Conservation (phyloP, 2,329 filamentous ascomycete genomes). For the Fusarium nygamai region DNA sequence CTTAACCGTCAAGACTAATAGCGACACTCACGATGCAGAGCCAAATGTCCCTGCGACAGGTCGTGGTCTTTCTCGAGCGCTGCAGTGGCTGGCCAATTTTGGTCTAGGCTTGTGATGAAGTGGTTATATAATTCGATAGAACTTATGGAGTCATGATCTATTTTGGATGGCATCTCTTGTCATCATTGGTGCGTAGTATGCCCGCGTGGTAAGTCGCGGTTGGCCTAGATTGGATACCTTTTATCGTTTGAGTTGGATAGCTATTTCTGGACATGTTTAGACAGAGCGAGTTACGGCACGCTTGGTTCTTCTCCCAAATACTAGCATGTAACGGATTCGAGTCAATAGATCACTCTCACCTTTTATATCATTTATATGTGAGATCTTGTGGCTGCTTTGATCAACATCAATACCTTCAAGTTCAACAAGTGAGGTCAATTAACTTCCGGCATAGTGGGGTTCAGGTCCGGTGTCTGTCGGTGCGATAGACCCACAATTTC, state of each 20-base stretch:
- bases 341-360: accelerated
- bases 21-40: accelerated
- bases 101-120: not conserved
- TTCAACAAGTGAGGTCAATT: not conserved
- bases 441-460: not conserved
- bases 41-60: no score
- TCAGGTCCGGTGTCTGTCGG: not conserved
- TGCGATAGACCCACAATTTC: not conserved
- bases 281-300: no score
- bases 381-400: accelerated
- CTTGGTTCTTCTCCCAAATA: no score
- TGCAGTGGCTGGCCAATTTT: not conserved
- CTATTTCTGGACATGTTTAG: not conserved
- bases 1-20: accelerated
- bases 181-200: accelerated
- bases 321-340: accelerated
- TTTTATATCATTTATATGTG: accelerated
- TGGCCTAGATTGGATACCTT: not conserved
- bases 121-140: not conserved
- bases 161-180: accelerated
- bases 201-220: accelerated
- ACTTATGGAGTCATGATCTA: accelerated
- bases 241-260: not conserved
- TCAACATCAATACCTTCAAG: accelerated
- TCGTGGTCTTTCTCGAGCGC: not conserved